phyloP scores from a whole-genome alignment of 192 early-diverging fungal genomes.

The Coemansia umbellata region DNA sequence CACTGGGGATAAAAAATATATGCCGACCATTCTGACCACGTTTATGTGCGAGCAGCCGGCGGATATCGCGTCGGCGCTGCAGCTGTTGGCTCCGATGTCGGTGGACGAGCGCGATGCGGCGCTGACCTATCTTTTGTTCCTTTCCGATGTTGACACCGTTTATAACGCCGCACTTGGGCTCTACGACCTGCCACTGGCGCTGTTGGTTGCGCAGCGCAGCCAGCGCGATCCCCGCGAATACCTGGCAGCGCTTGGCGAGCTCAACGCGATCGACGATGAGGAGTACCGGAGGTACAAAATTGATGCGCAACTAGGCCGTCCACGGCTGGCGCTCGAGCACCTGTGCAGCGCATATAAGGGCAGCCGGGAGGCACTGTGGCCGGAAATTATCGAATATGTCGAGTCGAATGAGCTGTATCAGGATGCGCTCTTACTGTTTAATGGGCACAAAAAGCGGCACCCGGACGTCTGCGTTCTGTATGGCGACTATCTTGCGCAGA shows the following conservation, averaged over 20 bases:
- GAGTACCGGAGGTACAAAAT: conserved; percentile 84
- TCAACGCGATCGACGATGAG: conserved; percentile 64
- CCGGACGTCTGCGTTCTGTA: conserved; percentile 50
- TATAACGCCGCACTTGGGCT: conserved; percentile 90
- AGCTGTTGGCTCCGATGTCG: conserved; percentile 51
- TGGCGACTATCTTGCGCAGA: conserved; percentile 59
- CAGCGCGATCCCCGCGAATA: conserved; percentile 98
- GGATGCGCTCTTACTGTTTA: conserved; percentile 56
- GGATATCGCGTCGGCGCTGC: conserved; percentile 76
- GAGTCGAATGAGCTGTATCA: conserved; percentile 62
- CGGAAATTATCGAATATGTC: conserved; percentile 61
- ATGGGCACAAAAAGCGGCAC: conserved; percentile 39
- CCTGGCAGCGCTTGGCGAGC: conserved; percentile 77
- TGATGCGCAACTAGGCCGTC: conserved; percentile 76
- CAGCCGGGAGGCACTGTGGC: conserved; percentile 13
- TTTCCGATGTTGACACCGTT: conserved; percentile 81
- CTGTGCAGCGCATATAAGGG: conserved; percentile 50
- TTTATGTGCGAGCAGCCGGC: conserved; percentile 78
- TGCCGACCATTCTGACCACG: conserved; percentile 80
- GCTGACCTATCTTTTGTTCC: conserved; percentile 86
- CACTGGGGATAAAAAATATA: conserved; percentile 54
- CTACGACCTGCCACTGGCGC: conserved; percentile 88
- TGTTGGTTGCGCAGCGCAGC: conserved; percentile 95
- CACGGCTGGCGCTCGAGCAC: conserved; percentile 66
- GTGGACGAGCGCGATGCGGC: conserved; percentile 72